Base-by-base conservation (phyloP, 2,329 filamentous ascomycete genomes). In the Trichoderma koningiopsis region DNA sequence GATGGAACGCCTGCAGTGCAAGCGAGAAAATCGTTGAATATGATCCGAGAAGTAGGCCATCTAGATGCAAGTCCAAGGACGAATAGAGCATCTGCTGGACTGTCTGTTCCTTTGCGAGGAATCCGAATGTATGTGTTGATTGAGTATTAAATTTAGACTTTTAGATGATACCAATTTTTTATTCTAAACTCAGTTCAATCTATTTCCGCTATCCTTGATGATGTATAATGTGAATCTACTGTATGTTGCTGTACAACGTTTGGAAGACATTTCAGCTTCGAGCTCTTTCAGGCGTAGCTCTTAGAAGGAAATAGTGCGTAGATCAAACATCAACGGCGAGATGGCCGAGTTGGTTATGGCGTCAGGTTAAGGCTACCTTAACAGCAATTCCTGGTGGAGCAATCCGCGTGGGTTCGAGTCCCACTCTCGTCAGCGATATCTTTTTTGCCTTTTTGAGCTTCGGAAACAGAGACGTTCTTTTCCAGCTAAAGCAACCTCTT, bases 321-420 rank as follows among this genome's bases (percentile, higher is more conserved):
- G 10, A 4, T 10, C 2, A 14, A 8, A 37, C 10, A 37, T 58
- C 27, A 56, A 63, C 35, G 69, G 69, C 59, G 65, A 70, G 69
- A 70, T 70, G 69, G 65, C 65, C 69, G 69, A 70, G 69, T 68
- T 68, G 69, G 68, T 70, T 70, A 70, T 70, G 68, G 68, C 68
- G 68, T 65, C 68, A 70, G 68, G 68, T 70, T 70, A 70, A 70
- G 68, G 68, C 57, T 64, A 70, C 69, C 69, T 70, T 70, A 70
- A 70, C 66, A 68, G 64, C 55, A 68, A 70, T 70, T 69, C 69
- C 69, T 70, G 69, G 69, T 70, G 69, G 69, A 70, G 69, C 69
- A 70, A 68, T 70, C 69, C 69, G 67, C 69, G 69, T 70, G 69
- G 69, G 69, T 70, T 70, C 69, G 69, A 70, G 56, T 70, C 69